phyloP scores from a whole-genome alignment of 208 protist genomes.

The Porcisia deanei region DNA sequence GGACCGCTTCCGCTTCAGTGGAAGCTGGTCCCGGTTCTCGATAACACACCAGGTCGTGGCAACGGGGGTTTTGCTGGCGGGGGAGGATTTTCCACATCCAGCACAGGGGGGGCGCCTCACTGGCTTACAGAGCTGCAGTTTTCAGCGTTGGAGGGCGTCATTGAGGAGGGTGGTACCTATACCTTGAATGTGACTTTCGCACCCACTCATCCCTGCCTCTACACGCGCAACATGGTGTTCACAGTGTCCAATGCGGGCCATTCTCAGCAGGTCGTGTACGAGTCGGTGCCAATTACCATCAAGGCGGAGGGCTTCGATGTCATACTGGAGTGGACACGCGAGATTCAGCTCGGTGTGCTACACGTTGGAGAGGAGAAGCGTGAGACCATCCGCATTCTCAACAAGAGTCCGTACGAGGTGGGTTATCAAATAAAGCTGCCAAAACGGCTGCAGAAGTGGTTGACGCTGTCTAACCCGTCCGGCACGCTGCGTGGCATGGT shows the following conservation, averaged over 20 bases:
- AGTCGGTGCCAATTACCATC: slow-evolving; percentile 72
- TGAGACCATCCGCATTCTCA: slow-evolving; percentile 83
- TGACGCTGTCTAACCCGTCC: slow-evolving; percentile 62
- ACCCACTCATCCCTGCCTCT: slow-evolving; percentile 70
- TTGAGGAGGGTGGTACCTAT: slow-evolving; percentile 61
- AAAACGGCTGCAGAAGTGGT: slow-evolving; percentile 55
- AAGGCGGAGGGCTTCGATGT: slow-evolving; percentile 94
- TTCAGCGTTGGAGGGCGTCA: slow-evolving; percentile 54
- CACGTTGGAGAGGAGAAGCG: slow-evolving; percentile 86
- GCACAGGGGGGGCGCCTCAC: slow-evolving; percentile 37
- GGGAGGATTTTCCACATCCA: background rate
- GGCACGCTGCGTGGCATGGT: slow-evolving; percentile 82
- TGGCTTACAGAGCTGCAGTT: slow-evolving; percentile 77
- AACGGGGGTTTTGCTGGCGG: slow-evolving; percentile 1
- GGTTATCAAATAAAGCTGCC: slow-evolving; percentile 87
- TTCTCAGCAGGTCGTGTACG: slow-evolving; percentile 46
- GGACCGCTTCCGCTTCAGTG: slow-evolving; percentile 81
- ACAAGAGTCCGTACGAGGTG: slow-evolving; percentile 95
- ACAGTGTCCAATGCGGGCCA: slow-evolving; percentile 53
- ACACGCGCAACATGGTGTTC: slow-evolving; percentile 64
- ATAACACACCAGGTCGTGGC: slow-evolving; percentile 3
- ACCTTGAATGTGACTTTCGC: slow-evolving; percentile 69
- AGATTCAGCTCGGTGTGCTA: slow-evolving; percentile 91
- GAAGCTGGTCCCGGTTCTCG: slow-evolving; percentile 30
- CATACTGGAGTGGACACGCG: slow-evolving; percentile 89